Evolutionary conservation across 108 stramenopile species (phyloP).

Genomic region (Pseudonitzschia multiseries): DNA sequence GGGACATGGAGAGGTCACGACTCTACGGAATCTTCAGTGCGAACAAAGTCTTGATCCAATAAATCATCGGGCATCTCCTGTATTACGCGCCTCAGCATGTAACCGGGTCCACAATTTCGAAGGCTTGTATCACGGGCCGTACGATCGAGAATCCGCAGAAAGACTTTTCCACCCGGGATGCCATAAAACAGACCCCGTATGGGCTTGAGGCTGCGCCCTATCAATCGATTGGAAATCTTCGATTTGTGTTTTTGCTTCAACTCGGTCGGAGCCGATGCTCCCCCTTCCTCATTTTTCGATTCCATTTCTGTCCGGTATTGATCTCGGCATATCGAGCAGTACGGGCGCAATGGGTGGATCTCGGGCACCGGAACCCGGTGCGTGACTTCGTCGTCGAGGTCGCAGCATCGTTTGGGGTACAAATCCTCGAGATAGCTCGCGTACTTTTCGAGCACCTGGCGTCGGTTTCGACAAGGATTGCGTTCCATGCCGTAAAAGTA

Average conservation of each 20-base stretch:
- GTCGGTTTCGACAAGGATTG: conserved; percentile 73
- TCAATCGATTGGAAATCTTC: conserved; percentile 51
- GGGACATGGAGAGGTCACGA: no score
- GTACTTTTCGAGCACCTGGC: conserved; percentile 61
- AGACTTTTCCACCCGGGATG: conserved; percentile 35
- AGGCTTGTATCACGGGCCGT: conserved; percentile 44
- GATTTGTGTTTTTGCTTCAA: conserved; percentile 6
- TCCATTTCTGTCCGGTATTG: not conserved
- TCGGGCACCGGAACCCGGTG: conserved; percentile 29
- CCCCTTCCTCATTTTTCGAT: not conserved
- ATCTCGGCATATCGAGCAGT: conserved; percentile 34
- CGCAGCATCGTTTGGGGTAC: conserved; percentile 79
- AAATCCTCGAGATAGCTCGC: conserved; percentile 54
- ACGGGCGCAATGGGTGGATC: conserved; percentile 11
- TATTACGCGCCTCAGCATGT: conserved; percentile 60
- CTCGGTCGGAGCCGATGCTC: not conserved
- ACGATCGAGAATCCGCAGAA: conserved; percentile 44
- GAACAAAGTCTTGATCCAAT: conserved; percentile 43
- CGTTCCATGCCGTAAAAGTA: conserved; percentile 61
- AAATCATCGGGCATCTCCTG: conserved; percentile 27
- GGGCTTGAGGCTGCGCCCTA: conserved; percentile 57
- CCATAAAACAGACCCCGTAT: conserved; percentile 56
- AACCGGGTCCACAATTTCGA: conserved; percentile 73
- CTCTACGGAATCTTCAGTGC: conserved; percentile 15
- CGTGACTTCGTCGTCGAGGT: conserved; percentile 39